A percentile compares a stretch with the other conserved stretches of the same genome.
phyloP scores from a whole-genome alignment of 2,329 filamentous ascomycete genomes.

The Zopfia rhizophila region DNA sequence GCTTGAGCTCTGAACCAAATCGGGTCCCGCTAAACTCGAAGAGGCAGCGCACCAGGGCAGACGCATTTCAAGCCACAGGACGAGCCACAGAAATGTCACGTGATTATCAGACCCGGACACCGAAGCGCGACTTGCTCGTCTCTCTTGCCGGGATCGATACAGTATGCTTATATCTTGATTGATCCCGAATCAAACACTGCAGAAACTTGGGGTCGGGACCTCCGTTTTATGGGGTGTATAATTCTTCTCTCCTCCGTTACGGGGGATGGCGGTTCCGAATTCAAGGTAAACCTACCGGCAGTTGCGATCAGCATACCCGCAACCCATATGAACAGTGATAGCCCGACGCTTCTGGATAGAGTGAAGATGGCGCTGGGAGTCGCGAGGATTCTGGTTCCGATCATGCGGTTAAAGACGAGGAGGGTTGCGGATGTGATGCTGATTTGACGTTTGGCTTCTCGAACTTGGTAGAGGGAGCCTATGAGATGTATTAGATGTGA shows the following conservation, averaged over 20 bases:
- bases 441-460: constrained; percentile 42
- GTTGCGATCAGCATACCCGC: constrained; percentile 69
- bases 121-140: no score
- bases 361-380: constrained; percentile 68
- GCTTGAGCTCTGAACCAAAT: no score
- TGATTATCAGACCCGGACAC: no score
- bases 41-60: no score
- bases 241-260: constrained; percentile 74
- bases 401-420: constrained; percentile 71
- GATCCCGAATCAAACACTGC: no score
- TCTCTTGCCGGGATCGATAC: no score
- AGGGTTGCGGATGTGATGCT: constrained; percentile 37
- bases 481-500: not conserved
- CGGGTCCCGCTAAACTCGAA: no score
- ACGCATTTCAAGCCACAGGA: no score
- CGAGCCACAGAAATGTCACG: no score
- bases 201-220: constrained; percentile 71
- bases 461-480: not conserved
- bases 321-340: constrained; percentile 72
- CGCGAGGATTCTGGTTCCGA: constrained; percentile 74
- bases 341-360: constrained; percentile 69
- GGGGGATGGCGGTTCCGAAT: constrained; percentile 72
- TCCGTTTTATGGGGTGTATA: constrained; percentile 74
- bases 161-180: no score
- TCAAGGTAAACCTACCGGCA: constrained; percentile 74